Conservation (phyloP, 1,139 yeast genomes). For the Yamadazyma dendronema region DNA sequence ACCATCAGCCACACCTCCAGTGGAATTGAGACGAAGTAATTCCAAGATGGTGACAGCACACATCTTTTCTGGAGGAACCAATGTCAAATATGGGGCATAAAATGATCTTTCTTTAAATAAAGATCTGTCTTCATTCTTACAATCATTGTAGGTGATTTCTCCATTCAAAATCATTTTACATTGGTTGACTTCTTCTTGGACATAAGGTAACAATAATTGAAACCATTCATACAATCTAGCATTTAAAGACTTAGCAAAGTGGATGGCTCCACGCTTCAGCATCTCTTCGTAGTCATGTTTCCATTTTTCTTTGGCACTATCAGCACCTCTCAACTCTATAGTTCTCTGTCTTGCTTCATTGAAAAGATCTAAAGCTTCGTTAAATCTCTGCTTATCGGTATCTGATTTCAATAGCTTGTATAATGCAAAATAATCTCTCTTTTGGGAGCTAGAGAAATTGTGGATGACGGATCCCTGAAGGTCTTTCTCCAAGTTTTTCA, state of each 20-base stretch:
- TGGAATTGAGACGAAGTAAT: constrained; percentile 66
- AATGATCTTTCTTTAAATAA: constrained; percentile 52
- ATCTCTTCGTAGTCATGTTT: constrained; percentile 74
- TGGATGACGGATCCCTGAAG: constrained; percentile 25
- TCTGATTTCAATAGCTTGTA: constrained; percentile 50
- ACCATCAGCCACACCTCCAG: constrained; percentile 80
- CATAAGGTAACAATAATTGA: constrained; percentile 63
- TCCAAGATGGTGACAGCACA: constrained; percentile 85
- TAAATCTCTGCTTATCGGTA: constrained; percentile 57
- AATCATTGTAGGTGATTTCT: constrained; percentile 16
- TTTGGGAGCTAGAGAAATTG: constrained; percentile 32
- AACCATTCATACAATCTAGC: constrained; percentile 80
- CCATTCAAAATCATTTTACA: constrained; percentile 38
- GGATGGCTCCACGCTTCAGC: constrained; percentile 59
- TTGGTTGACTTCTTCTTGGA: constrained; percentile 60
- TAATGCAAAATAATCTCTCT: constrained; percentile 63
- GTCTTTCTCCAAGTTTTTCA: constrained; percentile 34
- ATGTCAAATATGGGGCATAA: constrained; percentile 76
- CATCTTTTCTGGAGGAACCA: constrained; percentile 76
- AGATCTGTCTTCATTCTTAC: constrained; percentile 27
- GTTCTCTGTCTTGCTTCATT: constrained; percentile 74
- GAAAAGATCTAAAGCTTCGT: constrained; percentile 61
- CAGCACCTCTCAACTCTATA: constrained; percentile 75
- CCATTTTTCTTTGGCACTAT: constrained; percentile 89
- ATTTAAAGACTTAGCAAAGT: constrained; percentile 61